Evolutionary conservation across 2,329 filamentous ascomycete species (phyloP).

Genomic region (Aspergillus ustus): DNA sequence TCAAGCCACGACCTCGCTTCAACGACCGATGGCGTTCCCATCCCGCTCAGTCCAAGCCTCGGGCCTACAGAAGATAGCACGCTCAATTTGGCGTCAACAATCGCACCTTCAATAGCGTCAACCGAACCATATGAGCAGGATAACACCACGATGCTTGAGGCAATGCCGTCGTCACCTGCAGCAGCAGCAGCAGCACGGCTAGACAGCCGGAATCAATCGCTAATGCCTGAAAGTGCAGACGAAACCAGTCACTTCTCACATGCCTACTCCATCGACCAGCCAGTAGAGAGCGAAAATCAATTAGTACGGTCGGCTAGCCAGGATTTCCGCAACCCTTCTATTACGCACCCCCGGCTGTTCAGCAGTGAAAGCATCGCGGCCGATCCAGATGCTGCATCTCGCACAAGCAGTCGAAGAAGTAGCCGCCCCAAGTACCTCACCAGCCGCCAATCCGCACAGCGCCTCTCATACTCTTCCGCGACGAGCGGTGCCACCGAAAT

Average conservation of each 20-base stretch:
- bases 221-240: constrained; percentile 21
- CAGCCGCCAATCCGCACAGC: constrained; percentile 60
- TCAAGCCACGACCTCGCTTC: constrained; percentile 26
- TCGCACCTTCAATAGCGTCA: constrained; percentile 19
- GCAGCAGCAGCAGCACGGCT: constrained; percentile 49
- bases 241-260: constrained; percentile 29
- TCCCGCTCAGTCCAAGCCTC: constrained; percentile 25
- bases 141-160: constrained; percentile 47
- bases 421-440: constrained; percentile 61
- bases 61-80: constrained; percentile 22
- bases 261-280: constrained; percentile 28
- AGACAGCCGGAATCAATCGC: constrained; percentile 43
- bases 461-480: constrained; percentile 62
- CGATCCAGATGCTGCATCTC: constrained; percentile 27
- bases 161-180: constrained; percentile 50
- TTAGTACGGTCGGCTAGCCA: constrained; percentile 33
- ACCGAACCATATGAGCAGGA: constrained; percentile 29
- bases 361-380: constrained; percentile 32
- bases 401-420: constrained; percentile 35
- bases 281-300: constrained; percentile 28
- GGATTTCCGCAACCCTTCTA: constrained; percentile 33
- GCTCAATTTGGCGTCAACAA: constrained; percentile 27
- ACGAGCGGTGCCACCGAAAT: constrained; percentile 62
- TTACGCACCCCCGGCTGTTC: constrained; percentile 31
- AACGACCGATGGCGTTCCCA: constrained; percentile 23